A percentile compares a stretch with the other conserved stretches of the same genome.
phyloP scores from a whole-genome alignment of 495 filamentous ascomycete species.

The Penicillium nucicola region DNA sequence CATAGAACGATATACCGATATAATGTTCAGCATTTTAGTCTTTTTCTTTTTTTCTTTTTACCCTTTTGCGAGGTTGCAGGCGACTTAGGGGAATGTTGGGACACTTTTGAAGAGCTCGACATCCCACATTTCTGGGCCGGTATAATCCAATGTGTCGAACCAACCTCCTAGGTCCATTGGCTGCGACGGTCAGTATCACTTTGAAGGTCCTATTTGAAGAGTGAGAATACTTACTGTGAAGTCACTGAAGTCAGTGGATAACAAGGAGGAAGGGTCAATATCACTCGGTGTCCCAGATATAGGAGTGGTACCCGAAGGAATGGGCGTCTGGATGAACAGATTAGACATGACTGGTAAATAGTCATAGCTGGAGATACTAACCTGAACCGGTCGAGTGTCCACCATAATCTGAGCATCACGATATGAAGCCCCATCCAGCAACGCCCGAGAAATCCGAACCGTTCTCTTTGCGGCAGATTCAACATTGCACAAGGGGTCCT shows the following conservation, averaged over 20 bases:
- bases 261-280: constrained; percentile 27
- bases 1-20: no score
- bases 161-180: constrained; percentile 34
- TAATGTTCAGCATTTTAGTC: no score
- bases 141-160: constrained; percentile 30
- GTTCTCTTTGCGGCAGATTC: constrained; percentile 23
- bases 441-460: constrained; percentile 22
- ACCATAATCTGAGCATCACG: constrained; percentile 18
- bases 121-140: constrained; percentile 31
- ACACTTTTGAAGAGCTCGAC: constrained; percentile 22
- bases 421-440: constrained; percentile 26
- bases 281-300: constrained; percentile 18
- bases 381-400: constrained; percentile 8
- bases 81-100: constrained; percentile 3
- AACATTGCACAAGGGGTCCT: constrained; percentile 27
- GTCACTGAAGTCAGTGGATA: constrained; percentile 24
- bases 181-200: constrained; percentile 22
- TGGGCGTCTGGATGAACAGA: constrained; percentile 4
- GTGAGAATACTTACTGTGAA: constrained; percentile 24
- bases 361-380: not conserved
- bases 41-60: no score
- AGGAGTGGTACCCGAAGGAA: constrained; percentile 8
- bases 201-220: no score
- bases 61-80: no score
- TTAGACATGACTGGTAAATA: not conserved